phyloP scores from a whole-genome alignment of 1,284 basidiomycete genomes.

The Puccinia novopanici region DNA sequence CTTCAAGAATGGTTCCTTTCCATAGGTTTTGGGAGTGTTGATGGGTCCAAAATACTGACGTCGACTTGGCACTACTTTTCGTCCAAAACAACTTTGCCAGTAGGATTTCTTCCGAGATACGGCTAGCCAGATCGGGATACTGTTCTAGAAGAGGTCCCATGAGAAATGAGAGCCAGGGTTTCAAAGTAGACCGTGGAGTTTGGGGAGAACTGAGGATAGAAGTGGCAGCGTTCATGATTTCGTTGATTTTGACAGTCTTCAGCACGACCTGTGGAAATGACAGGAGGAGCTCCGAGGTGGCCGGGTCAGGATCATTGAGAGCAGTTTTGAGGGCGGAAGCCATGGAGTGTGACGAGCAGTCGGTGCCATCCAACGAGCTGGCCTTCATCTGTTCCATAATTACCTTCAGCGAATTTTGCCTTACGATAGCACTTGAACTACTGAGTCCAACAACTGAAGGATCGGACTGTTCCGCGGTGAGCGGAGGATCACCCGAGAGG shows the following conservation, averaged over 20 bases:
- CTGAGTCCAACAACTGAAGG: constrained; percentile 28
- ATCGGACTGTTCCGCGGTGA: constrained; percentile 6
- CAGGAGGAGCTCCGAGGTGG: constrained; percentile 25
- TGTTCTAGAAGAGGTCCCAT: constrained; percentile 23
- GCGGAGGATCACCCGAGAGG: constrained; percentile 30
- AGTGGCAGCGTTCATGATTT: constrained; percentile 13
- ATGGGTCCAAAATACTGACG: constrained; percentile 32
- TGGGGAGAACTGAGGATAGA: constrained; percentile 18
- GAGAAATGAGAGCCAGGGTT: constrained; percentile 36
- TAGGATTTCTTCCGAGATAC: constrained; percentile 38
- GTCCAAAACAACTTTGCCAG: constrained; percentile 42
- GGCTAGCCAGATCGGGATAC: constrained; percentile 30
- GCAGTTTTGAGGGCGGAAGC: constrained; percentile 24
- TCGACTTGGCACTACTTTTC: constrained; percentile 41
- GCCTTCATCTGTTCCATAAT: constrained; percentile 31
- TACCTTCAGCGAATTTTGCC: constrained; percentile 30
- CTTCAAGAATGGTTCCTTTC: constrained; percentile 47
- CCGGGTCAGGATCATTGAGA: constrained; percentile 40
- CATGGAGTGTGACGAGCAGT: not conserved
- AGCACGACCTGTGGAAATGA: constrained; percentile 30
- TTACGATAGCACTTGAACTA: constrained; percentile 40
- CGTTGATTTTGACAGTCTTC: not conserved
- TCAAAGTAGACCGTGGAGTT: constrained; percentile 29
- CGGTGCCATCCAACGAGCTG: not conserved
- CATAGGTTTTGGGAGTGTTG: constrained; percentile 2